Conservation (phyloP, 2,329 filamentous ascomycete genomes). For the Lasiodiplodia hormozganensis region DNA sequence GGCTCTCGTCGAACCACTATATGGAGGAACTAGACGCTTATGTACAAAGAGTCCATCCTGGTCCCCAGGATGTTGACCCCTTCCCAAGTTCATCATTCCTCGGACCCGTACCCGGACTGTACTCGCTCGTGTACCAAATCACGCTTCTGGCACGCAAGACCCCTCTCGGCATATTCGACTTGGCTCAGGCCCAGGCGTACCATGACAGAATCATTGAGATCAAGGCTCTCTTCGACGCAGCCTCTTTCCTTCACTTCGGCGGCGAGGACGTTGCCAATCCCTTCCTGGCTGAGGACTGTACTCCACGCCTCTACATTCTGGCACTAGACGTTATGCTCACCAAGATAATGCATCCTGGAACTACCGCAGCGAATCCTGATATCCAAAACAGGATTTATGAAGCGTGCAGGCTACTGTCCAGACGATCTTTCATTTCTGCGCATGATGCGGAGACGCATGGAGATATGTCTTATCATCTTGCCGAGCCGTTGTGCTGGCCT, state of each 20-base stretch:
- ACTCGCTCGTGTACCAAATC: background rate
- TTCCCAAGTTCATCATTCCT: background rate
- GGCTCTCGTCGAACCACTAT: background rate
- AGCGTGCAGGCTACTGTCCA: background rate
- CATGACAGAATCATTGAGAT: background rate
- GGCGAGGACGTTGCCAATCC: background rate
- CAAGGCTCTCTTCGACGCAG: background rate
- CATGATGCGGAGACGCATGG: background rate
- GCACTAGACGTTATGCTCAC: background rate
- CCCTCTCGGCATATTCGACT: background rate
- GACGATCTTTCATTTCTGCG: background rate
- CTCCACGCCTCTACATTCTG: background rate
- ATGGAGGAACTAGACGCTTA: background rate
- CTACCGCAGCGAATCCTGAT: background rate
- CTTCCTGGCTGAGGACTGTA: background rate
- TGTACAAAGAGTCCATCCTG: background rate
- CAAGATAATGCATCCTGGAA: background rate
- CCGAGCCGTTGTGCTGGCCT: background rate
- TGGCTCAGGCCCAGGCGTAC: background rate
- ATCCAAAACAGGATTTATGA: background rate
- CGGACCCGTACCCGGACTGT: background rate
- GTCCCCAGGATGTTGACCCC: background rate
- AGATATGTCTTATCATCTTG: background rate
- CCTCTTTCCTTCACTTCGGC: conserved; percentile 2
- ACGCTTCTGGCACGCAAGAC: background rate